Conservation (phyloP, 2,329 filamentous ascomycete genomes). For the Nothopassalora personata region DNA sequence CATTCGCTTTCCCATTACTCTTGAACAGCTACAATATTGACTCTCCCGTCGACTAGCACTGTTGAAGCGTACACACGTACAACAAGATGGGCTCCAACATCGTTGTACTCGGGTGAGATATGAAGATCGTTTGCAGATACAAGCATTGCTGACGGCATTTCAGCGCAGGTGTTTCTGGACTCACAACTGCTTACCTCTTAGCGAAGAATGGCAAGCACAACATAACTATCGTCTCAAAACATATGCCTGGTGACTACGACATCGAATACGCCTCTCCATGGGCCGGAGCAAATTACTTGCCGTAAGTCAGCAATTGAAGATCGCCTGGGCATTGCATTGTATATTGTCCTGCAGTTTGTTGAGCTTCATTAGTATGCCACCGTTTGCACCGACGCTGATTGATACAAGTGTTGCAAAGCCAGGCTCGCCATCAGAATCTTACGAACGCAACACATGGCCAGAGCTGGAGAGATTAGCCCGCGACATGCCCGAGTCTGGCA, state of each 20-base stretch:
- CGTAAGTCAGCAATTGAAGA: constrained; percentile 32
- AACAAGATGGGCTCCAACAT: constrained; percentile 32
- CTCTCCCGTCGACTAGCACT: background rate
- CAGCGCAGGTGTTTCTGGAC: constrained; percentile 57
- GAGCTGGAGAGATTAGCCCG: constrained; percentile 43
- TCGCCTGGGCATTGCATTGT: background rate
- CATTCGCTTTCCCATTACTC: background rate
- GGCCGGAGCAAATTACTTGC: constrained; percentile 77
- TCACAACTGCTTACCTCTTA: constrained; percentile 60
- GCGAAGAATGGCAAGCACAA: constrained; percentile 51
- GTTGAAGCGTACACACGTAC: background rate
- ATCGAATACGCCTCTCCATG: constrained; percentile 86
- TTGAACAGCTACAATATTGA: background rate
- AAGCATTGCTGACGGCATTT: constrained; percentile 1
- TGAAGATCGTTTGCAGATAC: background rate
- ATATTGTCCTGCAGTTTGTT: background rate
- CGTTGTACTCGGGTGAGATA: constrained; percentile 45
- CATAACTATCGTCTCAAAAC: constrained; percentile 72
- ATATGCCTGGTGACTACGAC: constrained; percentile 91
- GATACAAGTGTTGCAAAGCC: constrained; percentile 35
- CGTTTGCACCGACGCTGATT: constrained; percentile 12
- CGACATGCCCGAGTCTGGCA: constrained; percentile 68
- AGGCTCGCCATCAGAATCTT: constrained; percentile 36
- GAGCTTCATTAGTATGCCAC: background rate
- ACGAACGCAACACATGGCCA: constrained; percentile 43